Percentiles rank a stretch among this genome's conserved stretches.
phyloP scores from a whole-genome alignment of 2,329 filamentous ascomycete genomes.

The Cryphonectria parasitica region DNA sequence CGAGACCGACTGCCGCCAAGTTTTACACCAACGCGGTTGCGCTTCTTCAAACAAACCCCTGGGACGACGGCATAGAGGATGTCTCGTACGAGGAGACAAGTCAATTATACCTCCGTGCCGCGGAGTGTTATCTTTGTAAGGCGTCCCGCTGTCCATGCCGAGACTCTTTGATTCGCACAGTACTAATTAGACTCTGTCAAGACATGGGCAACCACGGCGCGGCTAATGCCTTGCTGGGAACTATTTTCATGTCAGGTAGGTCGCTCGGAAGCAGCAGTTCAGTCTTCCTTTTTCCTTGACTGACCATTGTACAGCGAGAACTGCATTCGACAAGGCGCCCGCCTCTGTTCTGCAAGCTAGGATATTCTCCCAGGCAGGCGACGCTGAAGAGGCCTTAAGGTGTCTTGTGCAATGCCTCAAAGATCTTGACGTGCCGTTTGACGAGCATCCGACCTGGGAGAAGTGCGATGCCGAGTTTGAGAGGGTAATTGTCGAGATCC shows the following conservation, averaged over 20 bases:
- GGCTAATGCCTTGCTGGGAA: conserved; percentile 69
- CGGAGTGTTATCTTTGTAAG: conserved; percentile 71
- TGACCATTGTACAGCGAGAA: conserved; percentile 49
- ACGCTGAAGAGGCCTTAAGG: conserved; percentile 69
- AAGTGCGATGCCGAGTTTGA: conserved; percentile 78
- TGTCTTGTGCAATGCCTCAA: conserved; percentile 72
- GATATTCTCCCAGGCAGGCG: conserved; percentile 74
- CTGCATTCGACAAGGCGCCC: conserved; percentile 77
- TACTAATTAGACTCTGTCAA: background rate
- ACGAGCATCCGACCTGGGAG: conserved; percentile 70
- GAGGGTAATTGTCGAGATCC: conserved; percentile 61
- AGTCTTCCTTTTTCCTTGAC: background rate
- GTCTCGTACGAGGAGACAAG: conserved; percentile 86
- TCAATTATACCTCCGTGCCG: conserved; percentile 75
- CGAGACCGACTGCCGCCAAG: conserved; percentile 77
- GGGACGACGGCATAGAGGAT: conserved; percentile 71
- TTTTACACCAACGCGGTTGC: conserved; percentile 78
- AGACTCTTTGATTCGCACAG: background rate
- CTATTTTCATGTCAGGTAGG: conserved; percentile 66
- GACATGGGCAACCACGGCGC: conserved; percentile 71
- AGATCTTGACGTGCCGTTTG: conserved; percentile 69
- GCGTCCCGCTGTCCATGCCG: conserved; percentile 38
- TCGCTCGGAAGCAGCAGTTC: background rate
- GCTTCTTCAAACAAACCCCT: conserved; percentile 79
- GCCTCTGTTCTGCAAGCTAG: conserved; percentile 84